Evolutionary conservation across 208 protist species (phyloP), one percentile per base, ranked within the genome.

Genomic region (Angomonas ambiguus): DNA sequence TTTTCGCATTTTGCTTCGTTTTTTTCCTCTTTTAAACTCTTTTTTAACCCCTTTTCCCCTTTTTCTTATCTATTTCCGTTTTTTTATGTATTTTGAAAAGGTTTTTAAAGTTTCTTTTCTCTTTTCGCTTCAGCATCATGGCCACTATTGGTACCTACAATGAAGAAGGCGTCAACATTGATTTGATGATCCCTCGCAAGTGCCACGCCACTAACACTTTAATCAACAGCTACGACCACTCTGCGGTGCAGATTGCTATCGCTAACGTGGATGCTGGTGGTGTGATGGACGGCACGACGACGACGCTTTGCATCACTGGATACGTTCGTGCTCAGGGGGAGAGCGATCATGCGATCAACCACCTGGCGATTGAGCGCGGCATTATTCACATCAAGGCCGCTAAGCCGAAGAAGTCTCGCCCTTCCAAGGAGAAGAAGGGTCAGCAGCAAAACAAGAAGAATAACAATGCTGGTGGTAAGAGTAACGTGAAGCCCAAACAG

Each of bases 101-200:
- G n/a, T n/a, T n/a, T n/a, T 28, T 38, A 59, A 16, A 33, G 4
- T 5, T 5, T 27, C 38, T 48, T 18, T 18, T 48, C 13, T 18
- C 38, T 48, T 20, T 18, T 18, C 38, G 38, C 38, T 13, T 24
- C 24, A 11, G 53, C 69, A 82, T 69, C 72, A 94, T 94, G 88
- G 74, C 83, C 68, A 79, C 85, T 74, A 94, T 95, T 63, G 89
- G 89, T 72, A 92, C 79, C 27, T 80, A 83, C 81, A 98, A 98
- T 84, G 91, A 93, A 65, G 88, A 95, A 71, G 91, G 88, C 56
- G 74, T 87, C 55, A 94, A 90, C 62, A 87, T 98, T 64, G 97
- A 98, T 69, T 79, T 98, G 32, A 98, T 98, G 90, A 96, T 97
- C 75, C 97, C 97, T 58, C 88, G 97, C 77, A 98, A 98, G 86